A percentile compares a stretch with the other conserved stretches of the same genome.
Conservation (phyloP, 176 grass and related monocot genomes). For the Ensete ventricosum region DNA sequence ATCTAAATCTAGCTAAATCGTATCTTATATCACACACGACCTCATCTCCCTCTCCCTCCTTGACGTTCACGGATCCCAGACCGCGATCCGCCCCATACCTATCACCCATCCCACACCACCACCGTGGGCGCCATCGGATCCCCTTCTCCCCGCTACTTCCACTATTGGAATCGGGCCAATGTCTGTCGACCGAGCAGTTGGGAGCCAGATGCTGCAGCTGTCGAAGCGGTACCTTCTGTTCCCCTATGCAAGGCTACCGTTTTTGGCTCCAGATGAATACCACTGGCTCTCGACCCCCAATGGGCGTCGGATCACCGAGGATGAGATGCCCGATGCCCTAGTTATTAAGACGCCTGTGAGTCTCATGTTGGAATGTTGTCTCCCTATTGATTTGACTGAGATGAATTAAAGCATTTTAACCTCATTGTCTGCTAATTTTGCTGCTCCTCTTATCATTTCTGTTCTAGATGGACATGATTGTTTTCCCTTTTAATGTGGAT, state of each 20-base stretch:
- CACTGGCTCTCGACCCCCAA: background rate
- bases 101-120: background rate
- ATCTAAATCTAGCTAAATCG: too few species aligned
- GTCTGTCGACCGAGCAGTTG: background rate
- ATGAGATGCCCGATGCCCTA: background rate
- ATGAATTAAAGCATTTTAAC: too few species aligned
- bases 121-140: background rate
- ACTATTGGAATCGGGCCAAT: background rate
- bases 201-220: background rate
- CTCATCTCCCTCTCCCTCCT: background rate
- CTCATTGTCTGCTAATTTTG: too few species aligned
- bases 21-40: too few species aligned
- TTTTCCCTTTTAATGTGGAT: background rate
- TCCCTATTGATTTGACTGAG: too few species aligned
- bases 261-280: slow-evolving; percentile 1
- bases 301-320: background rate
- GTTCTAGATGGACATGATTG: background rate
- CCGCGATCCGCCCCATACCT: background rate
- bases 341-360: slow-evolving; percentile 5
- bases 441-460: background rate
- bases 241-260: background rate
- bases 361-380: background rate
- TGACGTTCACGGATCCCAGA: background rate
- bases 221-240: background rate
- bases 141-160: background rate